Conservation (phyloP, 768 basidiomycete genomes). For the Boletus edulis region DNA sequence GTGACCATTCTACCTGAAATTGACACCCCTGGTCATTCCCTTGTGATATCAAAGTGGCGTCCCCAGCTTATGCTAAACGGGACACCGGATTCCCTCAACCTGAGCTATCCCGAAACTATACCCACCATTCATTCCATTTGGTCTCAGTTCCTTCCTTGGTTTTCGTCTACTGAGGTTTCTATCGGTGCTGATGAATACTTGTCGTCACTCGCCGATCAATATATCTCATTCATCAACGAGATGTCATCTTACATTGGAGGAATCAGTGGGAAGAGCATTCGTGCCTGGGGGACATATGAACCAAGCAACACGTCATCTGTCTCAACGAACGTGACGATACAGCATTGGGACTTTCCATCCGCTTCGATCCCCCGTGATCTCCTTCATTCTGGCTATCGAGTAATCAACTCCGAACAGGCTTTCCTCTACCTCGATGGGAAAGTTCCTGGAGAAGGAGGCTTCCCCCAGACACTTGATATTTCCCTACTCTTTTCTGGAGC, state of each 20-base stretch:
- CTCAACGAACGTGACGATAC: slow-evolving; percentile 40
- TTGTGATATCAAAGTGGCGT: slow-evolving; percentile 45
- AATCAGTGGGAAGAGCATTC: slow-evolving; percentile 36
- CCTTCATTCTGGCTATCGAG: slow-evolving; percentile 32
- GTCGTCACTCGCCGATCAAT: slow-evolving; percentile 37
- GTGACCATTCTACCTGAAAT: slow-evolving; percentile 42
- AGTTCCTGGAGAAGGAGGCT: slow-evolving; percentile 30
- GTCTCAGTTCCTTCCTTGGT: slow-evolving; percentile 41
- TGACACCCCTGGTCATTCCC: slow-evolving; percentile 44
- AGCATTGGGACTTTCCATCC: slow-evolving; percentile 42
- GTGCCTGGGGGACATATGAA: slow-evolving; percentile 42
- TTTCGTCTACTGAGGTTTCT: slow-evolving; percentile 39
- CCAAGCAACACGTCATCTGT: slow-evolving; percentile 36
- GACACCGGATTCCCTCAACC: slow-evolving; percentile 37
- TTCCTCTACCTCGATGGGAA: slow-evolving; percentile 41
- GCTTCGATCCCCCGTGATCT: slow-evolving; percentile 34
- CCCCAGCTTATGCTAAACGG: slow-evolving; percentile 38
- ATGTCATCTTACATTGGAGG: slow-evolving; percentile 38
- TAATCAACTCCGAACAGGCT: slow-evolving; percentile 36
- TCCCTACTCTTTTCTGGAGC: slow-evolving; percentile 32
- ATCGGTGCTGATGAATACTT: slow-evolving; percentile 47
- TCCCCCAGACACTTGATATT: slow-evolving; percentile 33
- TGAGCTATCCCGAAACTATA: slow-evolving; percentile 41
- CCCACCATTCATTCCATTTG: slow-evolving; percentile 43
- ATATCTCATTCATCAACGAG: slow-evolving; percentile 41